phyloP scores from a whole-genome alignment of 2,329 filamentous ascomycete species.

The Nothopassalora personata region DNA sequence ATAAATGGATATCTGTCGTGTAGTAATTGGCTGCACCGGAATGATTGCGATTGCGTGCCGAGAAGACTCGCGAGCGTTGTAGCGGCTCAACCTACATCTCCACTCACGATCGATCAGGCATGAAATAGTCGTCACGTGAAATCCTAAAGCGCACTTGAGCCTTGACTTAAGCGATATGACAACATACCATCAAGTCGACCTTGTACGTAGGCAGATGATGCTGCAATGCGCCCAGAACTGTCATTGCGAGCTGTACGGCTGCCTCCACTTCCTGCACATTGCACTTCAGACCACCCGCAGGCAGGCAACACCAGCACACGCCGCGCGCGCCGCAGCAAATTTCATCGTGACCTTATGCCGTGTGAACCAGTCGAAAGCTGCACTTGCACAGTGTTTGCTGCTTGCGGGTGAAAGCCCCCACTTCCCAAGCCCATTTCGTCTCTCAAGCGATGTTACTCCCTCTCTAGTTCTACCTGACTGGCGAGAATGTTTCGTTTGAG shows the following conservation, averaged over 20 bases:
- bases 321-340: slow-evolving; percentile 5
- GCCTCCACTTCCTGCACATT: not conserved
- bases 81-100: slow-evolving; percentile 2
- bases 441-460: slow-evolving; percentile 11
- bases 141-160: not conserved
- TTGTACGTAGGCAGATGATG: not conserved
- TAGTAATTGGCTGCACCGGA: not conserved
- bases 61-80: not conserved
- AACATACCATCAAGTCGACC: not conserved
- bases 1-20: not conserved
- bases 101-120: slow-evolving; percentile 5
- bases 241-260: not conserved
- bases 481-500: slow-evolving; percentile 11
- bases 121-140: slow-evolving; percentile 5
- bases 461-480: slow-evolving; percentile 13
- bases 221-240: not conserved
- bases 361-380: slow-evolving; percentile 12
- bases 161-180: slow-evolving; percentile 8
- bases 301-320: slow-evolving; percentile 2
- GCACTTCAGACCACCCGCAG: not conserved
- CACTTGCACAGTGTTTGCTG: slow-evolving; percentile 7
- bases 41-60: slow-evolving; percentile 1
- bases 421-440: not conserved
- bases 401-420: slow-evolving; percentile 5
- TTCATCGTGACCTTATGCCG: not conserved